Conservation (phyloP, 1,139 yeast species). For the Spathaspora sp. region DNA sequence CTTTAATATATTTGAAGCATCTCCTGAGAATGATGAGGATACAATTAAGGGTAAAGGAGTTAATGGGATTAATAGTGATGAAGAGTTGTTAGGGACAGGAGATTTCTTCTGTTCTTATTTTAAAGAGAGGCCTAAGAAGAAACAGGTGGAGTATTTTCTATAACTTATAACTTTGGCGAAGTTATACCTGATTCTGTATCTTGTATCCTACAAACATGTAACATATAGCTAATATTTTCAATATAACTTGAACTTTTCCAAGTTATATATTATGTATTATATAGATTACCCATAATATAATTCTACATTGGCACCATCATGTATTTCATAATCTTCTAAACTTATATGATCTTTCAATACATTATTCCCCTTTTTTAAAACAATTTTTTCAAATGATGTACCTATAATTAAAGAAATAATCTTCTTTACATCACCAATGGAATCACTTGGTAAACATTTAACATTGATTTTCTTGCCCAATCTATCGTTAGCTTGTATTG, state of each 20-base stretch:
- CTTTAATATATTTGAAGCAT: slow-evolving; percentile 95
- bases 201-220: no score
- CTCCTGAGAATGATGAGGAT: slow-evolving; percentile 76
- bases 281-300: slow-evolving; percentile 59
- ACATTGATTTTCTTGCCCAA: slow-evolving; percentile 87
- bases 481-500: slow-evolving; percentile 44
- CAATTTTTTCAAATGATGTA: slow-evolving; percentile 61
- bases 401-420: slow-evolving; percentile 83
- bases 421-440: slow-evolving; percentile 90
- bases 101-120: slow-evolving; percentile 21
- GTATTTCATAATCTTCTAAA: slow-evolving; percentile 89
- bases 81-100: slow-evolving; percentile 9
- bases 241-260: no score
- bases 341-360: slow-evolving; percentile 87
- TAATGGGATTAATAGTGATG: slow-evolving; percentile 30
- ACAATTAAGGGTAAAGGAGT: slow-evolving; percentile 42
- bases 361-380: slow-evolving; percentile 75
- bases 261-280: background rate
- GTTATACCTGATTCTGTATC: no score
- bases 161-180: slow-evolving; percentile 19
- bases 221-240: no score
- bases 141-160: slow-evolving; percentile 71
- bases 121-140: slow-evolving; percentile 29
- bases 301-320: slow-evolving; percentile 85
- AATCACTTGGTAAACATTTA: slow-evolving; percentile 81